Evolutionary conservation across 352 stramenopile genomes (phyloP), one percentile per base, ranked within the genome.

Genomic region (Phytophthora syringae): DNA sequence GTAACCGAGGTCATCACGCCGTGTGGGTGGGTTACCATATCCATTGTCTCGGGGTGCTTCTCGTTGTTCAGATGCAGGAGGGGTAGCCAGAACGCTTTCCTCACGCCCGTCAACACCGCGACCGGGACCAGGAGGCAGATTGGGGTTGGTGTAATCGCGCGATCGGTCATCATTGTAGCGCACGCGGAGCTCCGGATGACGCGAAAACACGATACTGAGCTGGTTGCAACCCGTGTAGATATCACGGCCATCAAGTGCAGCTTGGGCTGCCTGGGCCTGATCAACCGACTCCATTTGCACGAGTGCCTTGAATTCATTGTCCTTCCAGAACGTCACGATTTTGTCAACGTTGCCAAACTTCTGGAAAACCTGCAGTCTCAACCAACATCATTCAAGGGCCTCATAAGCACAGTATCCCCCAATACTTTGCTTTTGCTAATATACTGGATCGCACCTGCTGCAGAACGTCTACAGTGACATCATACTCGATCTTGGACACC

Each of bases 141-240:
- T 81, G 20, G 84, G 86, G 36, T 94, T 92, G 30, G 79, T 92
- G 40, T 77, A 94, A 67, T 94, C 86, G 0, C 79, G 74, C 16
- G 82, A 91, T 37, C 76, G 74, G 25, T 92, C 84, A 60, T 84
- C 85, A 70, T 94, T 94, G 64, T 82, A 94, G 30, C 84, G 84
- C 44, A 94, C 86, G 10, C 64, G 76, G 28, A 94, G 74, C 53
- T 92, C 82, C 1, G 76, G 57, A 48, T 93, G 84, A 22, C 79
- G 81, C 12, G 84, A 93, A 60, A 93, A 93, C 15, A 88, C 79
- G 43, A 94, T 90, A 56, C 77, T 86, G 34, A 94, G 80, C 67
- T 79, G 81, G 63, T 94, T 94, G 70, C 86, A 94, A 43, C 86
- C 86, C 22, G 86, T 93, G 81, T 94, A 94, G 45, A 94, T 94